Evolutionary conservation across 192 early-diverging fungal genomes (phyloP), one percentile per base, ranked within the genome.

Genomic region (Coemansia brasiliensis): DNA sequence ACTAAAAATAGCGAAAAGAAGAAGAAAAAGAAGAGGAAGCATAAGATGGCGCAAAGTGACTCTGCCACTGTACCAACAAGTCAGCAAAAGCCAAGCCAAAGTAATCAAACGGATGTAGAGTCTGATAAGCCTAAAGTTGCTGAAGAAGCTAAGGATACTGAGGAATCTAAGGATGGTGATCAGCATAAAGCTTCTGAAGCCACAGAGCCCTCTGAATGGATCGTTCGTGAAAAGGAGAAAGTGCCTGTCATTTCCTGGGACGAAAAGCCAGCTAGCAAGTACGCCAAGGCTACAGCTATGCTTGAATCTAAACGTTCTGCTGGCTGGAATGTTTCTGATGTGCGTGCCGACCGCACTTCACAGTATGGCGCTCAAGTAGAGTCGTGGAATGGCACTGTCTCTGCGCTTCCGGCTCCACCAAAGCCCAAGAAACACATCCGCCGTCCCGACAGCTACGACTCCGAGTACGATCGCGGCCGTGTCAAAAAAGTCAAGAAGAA

Each of bases 381-480:
- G 15, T 61, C 74, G 13, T 85, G 84, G 60, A 38, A 77, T 50
- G 82, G 82, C 20, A 61, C 63, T 5, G 29, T 52, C 20, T 81
- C 81, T 41, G 48, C 50, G 18, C 63, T 66, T 26, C 66, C 71
- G 54, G 45, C 10, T 54, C 46, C 2, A 65, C 25, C 10, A 32
- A 65, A 72, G 25, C 49, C 82, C 7, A 78, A 72, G 61, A 77
- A 74, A 37, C 62, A 81, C 32, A 79, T 82, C 41, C 80, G 75
- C 39, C 85, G 82, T 38, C 74, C 78, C 7, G 84, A 85, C 45
- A 75, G 69, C 40, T 87, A 86, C 44, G 86, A 90, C 55, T 53
- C 84, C 15, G 88, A 88, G 25, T 90, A 90, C 63, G 88, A 90
- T 61, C 83, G 84, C 39, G 88, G 88, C 22, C 85, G 85, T 49